Base-by-base conservation (phyloP, 208 protist species). In the Trypanosoma rangeli region DNA sequence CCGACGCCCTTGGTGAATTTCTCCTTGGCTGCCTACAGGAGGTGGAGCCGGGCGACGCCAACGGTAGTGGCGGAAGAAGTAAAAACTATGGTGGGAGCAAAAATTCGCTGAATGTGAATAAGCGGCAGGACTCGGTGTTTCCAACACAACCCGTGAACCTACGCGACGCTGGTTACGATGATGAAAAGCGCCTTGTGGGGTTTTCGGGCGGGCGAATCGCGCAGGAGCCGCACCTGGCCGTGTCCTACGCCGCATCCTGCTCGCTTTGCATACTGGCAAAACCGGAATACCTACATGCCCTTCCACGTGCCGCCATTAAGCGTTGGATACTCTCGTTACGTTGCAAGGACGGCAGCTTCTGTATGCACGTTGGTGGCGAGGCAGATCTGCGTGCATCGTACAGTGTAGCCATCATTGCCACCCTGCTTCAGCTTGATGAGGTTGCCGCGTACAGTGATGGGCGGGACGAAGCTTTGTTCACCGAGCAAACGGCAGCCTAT, bases 371-470 rank as follows among this genome's bases (percentile, higher is more conserved):
- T 18, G 87, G 83, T 24, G 95, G 94, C 3, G 94, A 98, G 67
- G 68, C 75, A 7, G 94, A 98, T 67, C 74, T 97, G 31, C 91
- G 95, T 10, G 91, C 84, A 3, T 88, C 80, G 28, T 98, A 97
- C 82, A 94, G 88, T 64, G 92, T 74, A 3, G 75, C 93, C 0
- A 79, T 93, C n/a, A 80, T 96, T 20, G 81, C 84, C 15, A 59
- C 61, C 8, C 69, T 96, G 0, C 75, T 97, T 4, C 73, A 84
- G 37, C 78, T 97, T 0, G 80, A 92, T 64, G 81, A 87, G 10
- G 63, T 71, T 18, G 39, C 58, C 28, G 64, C 52, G 28, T 68
- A 59, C 24, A 57, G 55, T 13, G 79, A 84, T 55, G 77, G 82
- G 22, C 65, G 73, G 8, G 35, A 79, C 52, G 70, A 70, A 13